Evolutionary conservation across 2,329 filamentous ascomycete species (phyloP).

Genomic region (Mycosphaerella sp.): DNA sequence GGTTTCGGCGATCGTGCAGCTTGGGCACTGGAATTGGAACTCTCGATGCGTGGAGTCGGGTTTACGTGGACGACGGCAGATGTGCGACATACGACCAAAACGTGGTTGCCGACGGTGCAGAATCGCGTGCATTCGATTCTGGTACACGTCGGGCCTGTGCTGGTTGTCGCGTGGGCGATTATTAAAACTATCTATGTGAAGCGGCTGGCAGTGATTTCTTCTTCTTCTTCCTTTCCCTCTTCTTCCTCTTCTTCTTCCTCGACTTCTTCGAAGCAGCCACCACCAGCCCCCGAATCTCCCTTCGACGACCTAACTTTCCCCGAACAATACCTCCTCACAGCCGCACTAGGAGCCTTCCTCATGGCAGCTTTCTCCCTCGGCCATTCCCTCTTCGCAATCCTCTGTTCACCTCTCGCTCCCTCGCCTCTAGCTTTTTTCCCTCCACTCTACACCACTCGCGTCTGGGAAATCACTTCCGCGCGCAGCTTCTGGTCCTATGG

Average conservation of each 20-base stretch:
- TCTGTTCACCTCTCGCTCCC: slow-evolving; percentile 37
- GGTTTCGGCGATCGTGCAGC: slow-evolving; percentile 37
- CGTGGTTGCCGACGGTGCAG: slow-evolving; percentile 38
- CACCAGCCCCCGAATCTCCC: slow-evolving; percentile 9
- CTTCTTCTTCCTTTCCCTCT: too few species aligned
- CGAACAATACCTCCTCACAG: slow-evolving; percentile 36
- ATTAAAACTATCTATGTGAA: slow-evolving; percentile 33
- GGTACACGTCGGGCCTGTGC: slow-evolving; percentile 35
- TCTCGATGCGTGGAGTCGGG: slow-evolving; percentile 41
- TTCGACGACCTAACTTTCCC: slow-evolving; percentile 36
- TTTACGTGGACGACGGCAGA: slow-evolving; percentile 44
- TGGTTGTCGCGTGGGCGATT: slow-evolving; percentile 34
- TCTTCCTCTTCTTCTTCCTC: too few species aligned
- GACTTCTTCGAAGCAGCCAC: too few species aligned
- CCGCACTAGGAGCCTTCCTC: slow-evolving; percentile 38
- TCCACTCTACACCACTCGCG: slow-evolving; percentile 39
- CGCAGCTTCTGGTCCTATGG: slow-evolving; percentile 41
- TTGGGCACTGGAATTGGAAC: slow-evolving; percentile 42
- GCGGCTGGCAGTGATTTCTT: slow-evolving; percentile 21
- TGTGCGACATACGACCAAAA: slow-evolving; percentile 40
- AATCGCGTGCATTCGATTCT: slow-evolving; percentile 39
- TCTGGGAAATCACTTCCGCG: slow-evolving; percentile 39
- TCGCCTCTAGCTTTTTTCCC: slow-evolving; percentile 41
- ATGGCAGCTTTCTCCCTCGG: slow-evolving; percentile 41
- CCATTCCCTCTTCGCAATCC: slow-evolving; percentile 38